A percentile compares a stretch with the other conserved stretches of the same genome.
Conservation (phyloP, 768 basidiomycete genomes). For the Phlegmacium glaucopus region DNA sequence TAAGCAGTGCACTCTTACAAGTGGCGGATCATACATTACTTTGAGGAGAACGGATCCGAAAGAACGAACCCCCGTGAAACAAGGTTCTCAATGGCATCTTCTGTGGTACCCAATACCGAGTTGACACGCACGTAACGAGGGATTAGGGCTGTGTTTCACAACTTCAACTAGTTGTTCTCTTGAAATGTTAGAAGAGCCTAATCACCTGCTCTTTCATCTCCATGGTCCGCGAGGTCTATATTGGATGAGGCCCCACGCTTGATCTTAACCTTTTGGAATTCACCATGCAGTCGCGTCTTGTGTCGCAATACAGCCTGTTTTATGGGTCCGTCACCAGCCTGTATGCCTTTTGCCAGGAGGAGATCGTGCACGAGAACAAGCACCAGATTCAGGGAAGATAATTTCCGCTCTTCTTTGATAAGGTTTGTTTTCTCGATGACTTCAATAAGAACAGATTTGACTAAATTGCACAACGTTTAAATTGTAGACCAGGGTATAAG, state of each 20-base stretch:
- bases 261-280: slow-evolving; percentile 82
- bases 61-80: slow-evolving; percentile 51
- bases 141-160: slow-evolving; percentile 48
- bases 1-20: slow-evolving; percentile 1
- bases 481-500: slow-evolving; percentile 10
- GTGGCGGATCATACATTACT: slow-evolving; percentile 30
- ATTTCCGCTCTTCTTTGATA: slow-evolving; percentile 71
- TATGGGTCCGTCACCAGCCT: slow-evolving; percentile 86
- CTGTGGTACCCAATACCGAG: slow-evolving; percentile 59
- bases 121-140: slow-evolving; percentile 89
- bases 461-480: slow-evolving; percentile 36
- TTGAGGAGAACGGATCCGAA: slow-evolving; percentile 49
- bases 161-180: slow-evolving; percentile 7
- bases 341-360: slow-evolving; percentile 79
- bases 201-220: slow-evolving; percentile 63
- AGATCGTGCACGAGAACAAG: slow-evolving; percentile 91
- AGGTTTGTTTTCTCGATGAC: slow-evolving; percentile 68
- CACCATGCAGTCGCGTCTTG: slow-evolving; percentile 83
- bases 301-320: slow-evolving; percentile 87
- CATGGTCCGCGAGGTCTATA: slow-evolving; percentile 57
- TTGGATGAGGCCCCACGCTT: slow-evolving; percentile 67
- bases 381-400: slow-evolving; percentile 73
- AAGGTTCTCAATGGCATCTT: slow-evolving; percentile 61
- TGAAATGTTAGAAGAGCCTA: slow-evolving; percentile 3
- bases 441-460: slow-evolving; percentile 70